A percentile compares a stretch with the other conserved stretches of the same genome.
phyloP scores from a whole-genome alignment of 2,329 filamentous ascomycete species.

The Coniochaeta pulveracea region DNA sequence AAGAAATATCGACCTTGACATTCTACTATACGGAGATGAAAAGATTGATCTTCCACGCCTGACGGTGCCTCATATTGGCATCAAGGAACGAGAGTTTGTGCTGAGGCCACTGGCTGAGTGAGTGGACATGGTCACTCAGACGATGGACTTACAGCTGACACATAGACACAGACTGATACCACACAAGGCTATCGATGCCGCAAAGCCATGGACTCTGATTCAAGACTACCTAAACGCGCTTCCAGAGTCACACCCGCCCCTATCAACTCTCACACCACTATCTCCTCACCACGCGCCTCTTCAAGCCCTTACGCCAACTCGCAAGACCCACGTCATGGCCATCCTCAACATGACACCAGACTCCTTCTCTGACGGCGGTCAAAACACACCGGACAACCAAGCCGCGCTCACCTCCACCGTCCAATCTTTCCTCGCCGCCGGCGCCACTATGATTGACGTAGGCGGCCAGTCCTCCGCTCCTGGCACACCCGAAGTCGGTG shows the following conservation, averaged over 20 bases:
- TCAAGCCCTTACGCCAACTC: conserved; percentile 43
- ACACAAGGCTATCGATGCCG: conserved; percentile 36
- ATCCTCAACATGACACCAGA: conserved; percentile 93
- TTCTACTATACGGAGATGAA: conserved; percentile 68
- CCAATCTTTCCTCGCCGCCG: conserved; percentile 48
- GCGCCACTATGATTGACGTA: conserved; percentile 80
- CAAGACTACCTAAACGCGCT: conserved; percentile 52
- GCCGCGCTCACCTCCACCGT: conserved; percentile 45
- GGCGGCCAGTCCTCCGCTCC: conserved; percentile 91
- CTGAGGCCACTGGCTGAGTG: conserved; percentile 76
- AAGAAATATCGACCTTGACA: conserved; percentile 87
- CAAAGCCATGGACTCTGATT: conserved; percentile 47
- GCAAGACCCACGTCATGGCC: conserved; percentile 74
- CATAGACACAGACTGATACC: conserved; percentile 38
- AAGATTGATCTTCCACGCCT: conserved; percentile 59
- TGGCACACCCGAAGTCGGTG: conserved; percentile 53
- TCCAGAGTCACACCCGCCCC: conserved; percentile 30
- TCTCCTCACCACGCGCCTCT: conserved; percentile 38
- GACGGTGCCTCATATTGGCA: conserved; percentile 73
- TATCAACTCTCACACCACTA: conserved; percentile 50
- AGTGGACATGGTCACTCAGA: conserved; percentile 13
- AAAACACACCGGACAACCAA: conserved; percentile 37
- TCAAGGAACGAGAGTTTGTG: conserved; percentile 89
- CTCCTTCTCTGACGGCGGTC: conserved; percentile 88
- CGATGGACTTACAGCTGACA: background rate